Base-by-base conservation (phyloP, 768 basidiomycete species). In the Pisolithus microcarpus region DNA sequence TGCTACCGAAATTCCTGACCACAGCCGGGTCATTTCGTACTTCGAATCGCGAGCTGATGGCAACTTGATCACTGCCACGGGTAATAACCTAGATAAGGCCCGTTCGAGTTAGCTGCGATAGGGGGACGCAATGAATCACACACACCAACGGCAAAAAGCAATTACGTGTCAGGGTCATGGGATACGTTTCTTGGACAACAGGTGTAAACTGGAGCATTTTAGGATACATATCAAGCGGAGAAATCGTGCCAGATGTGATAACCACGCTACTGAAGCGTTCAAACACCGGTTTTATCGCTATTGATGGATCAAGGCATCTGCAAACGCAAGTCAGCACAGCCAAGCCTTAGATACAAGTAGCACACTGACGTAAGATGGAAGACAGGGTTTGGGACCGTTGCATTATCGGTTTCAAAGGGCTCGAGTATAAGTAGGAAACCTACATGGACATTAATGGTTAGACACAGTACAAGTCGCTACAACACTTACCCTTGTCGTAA, bases 121-220 rank as follows among this genome's bases (percentile, higher is more conserved):
- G 15, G 18, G 9, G 0, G 23, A 26, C 30, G 24, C 18, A n/a
- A 42, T 30, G 28, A 68, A 44, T 23, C 26, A 30, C 84, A 52
- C n/a, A n/a, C 48, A 92, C 95, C 70, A 98, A 71, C 13, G 96
- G 96, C 56, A 99, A 69, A 71, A 99, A 99, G 28, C 94, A 92
- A 62, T 97, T 95, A 55, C 96, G 80, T 11, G 91, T 89, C 40
- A 99, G 76, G 18, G 96, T 94, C 96, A 99, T 99, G 1, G 95
- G 81, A 70, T 99, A 99, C 1, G 89, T 91, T 68, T 97, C 94
- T 71, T 93, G 89, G 6, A 97, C 89, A 18, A 95, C 93, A 2
- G 96, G 94, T 16, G 90, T 91, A 68, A 99, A 99, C 58, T 93
- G 91, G 28, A 99, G 76, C 90, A 99, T 99, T 71, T 98, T 99